These are phyloP conservation scores for Solanum chaucha DNA, from an alignment of 257 asterid genomes.

Conservation along the genomic window DNA sequence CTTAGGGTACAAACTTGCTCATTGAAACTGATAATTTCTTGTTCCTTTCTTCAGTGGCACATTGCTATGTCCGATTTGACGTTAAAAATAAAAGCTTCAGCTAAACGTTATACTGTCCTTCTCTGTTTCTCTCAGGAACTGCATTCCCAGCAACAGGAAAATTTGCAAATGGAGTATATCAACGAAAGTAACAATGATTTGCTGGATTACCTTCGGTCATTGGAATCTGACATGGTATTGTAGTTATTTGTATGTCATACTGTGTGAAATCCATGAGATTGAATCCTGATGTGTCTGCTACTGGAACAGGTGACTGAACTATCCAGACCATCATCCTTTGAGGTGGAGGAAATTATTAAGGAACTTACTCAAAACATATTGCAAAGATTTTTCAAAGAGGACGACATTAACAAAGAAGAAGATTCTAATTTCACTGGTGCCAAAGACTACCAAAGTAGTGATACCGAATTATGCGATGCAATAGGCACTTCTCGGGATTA, in stretches of 20 bases:
- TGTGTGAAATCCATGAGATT: neutral
- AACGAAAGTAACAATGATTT: conserved; percentile 57
- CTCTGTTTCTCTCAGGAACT: conserved; percentile 46
- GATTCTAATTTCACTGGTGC: conserved; percentile 23
- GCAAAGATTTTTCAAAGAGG: conserved; percentile 54
- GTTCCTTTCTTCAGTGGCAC: neutral
- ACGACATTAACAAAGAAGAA: conserved; percentile 18
- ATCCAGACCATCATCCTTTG: conserved; percentile 79
- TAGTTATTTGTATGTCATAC: neutral
- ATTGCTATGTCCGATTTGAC: neutral
- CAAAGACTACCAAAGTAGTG: conserved; percentile 19
- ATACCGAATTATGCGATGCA: conserved; percentile 23
- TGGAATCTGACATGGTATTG: conserved; percentile 87
- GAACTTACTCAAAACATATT: conserved; percentile 72
- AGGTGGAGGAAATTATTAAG: conserved; percentile 86
- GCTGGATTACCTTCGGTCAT: conserved; percentile 74
- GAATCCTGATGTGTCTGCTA: neutral
- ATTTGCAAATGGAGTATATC: conserved; percentile 47
- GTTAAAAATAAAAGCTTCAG: neutral
- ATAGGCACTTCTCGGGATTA: conserved; percentile 75
- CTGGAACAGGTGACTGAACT: conserved; percentile 64
- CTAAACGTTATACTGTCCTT: neutral
- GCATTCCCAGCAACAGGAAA: conserved; percentile 45
- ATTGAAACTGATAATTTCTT: neutral
- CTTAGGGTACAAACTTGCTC: neutral